Conservation (phyloP, 345 rosid species). For the Excoecaria cochinchinensis region DNA sequence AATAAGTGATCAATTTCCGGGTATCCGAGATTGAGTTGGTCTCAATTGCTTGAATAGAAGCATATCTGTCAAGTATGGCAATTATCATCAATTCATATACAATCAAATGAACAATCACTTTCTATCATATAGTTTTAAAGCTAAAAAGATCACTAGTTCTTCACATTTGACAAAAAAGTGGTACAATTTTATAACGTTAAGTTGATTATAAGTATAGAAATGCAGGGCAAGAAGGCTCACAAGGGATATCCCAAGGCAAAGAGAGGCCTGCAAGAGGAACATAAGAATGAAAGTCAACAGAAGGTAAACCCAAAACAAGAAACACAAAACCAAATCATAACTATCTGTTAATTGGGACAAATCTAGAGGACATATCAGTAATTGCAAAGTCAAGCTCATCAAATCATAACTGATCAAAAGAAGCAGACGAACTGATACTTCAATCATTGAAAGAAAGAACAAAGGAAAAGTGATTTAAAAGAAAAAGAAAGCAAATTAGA, state of each 20-base stretch:
- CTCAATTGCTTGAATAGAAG: slow-evolving; percentile 39
- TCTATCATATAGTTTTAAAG: not conserved
- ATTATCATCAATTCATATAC: not conserved
- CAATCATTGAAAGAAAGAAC: not conserved
- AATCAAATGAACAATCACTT: not conserved
- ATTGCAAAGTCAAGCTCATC: no score
- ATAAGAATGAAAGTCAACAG: not conserved
- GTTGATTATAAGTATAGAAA: not conserved
- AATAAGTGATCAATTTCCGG: slow-evolving; percentile 34
- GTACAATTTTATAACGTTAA: no score
- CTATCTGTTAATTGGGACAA: not conserved
- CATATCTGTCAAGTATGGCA: slow-evolving; percentile 22
- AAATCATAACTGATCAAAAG: no score
- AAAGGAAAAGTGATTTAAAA: not conserved
- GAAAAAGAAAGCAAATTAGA: no score
- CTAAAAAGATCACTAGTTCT: not conserved
- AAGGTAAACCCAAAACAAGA: not conserved
- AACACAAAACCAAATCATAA: not conserved
- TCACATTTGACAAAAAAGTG: no score
- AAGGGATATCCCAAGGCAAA: slow-evolving; percentile 37
- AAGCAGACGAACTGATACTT: no score
- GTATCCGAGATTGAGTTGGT: slow-evolving; percentile 23
- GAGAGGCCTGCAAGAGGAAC: slow-evolving; percentile 33
- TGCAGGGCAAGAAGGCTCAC: slow-evolving; percentile 19
- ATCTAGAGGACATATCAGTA: no score